phyloP scores from a whole-genome alignment of 352 stramenopile species.

The Globisporangium okanoganense region DNA sequence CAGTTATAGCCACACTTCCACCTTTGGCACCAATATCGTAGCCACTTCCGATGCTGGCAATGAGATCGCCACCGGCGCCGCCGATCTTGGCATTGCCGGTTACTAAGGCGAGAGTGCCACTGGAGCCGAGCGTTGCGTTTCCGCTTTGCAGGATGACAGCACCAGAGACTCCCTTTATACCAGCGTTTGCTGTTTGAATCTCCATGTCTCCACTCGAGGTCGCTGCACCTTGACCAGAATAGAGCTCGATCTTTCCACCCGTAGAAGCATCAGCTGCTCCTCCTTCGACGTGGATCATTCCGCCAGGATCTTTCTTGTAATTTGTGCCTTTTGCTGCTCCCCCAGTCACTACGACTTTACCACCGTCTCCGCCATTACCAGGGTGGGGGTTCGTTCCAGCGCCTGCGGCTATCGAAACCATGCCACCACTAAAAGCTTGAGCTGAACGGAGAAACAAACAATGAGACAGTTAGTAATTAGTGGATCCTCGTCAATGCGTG shows the following conservation, averaged over 20 bases:
- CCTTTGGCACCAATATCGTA: conserved; percentile 75
- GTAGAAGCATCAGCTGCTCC: conserved; percentile 41
- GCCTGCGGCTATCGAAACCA: conserved; percentile 44
- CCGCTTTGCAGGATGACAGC: conserved; percentile 68
- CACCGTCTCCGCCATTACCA: conserved; percentile 60
- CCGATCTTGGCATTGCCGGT: conserved; percentile 75
- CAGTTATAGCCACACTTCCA: conserved; percentile 69
- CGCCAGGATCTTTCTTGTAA: conserved; percentile 38
- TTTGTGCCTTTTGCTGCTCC: conserved; percentile 54
- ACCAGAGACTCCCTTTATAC: conserved; percentile 77
- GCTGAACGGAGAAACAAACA: conserved; percentile 25
- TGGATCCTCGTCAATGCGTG: background rate
- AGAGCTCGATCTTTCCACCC: conserved; percentile 63
- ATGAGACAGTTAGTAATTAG: conserved; percentile 14
- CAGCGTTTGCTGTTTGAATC: conserved; percentile 62
- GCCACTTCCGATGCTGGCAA: conserved; percentile 74
- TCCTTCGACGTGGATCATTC: conserved; percentile 58
- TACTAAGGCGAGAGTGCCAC: conserved; percentile 63
- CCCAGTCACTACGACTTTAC: conserved; percentile 43
- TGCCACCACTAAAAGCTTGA: conserved; percentile 33
- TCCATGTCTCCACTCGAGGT: conserved; percentile 69
- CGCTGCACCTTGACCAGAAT: conserved; percentile 34
- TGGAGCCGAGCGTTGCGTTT: conserved; percentile 58
- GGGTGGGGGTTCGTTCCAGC: conserved; percentile 40
- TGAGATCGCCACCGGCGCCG: conserved; percentile 67